Evolutionary conservation across 2,329 filamentous ascomycete genomes (phyloP).

Genomic region (Cladophialophora bantiana): DNA sequence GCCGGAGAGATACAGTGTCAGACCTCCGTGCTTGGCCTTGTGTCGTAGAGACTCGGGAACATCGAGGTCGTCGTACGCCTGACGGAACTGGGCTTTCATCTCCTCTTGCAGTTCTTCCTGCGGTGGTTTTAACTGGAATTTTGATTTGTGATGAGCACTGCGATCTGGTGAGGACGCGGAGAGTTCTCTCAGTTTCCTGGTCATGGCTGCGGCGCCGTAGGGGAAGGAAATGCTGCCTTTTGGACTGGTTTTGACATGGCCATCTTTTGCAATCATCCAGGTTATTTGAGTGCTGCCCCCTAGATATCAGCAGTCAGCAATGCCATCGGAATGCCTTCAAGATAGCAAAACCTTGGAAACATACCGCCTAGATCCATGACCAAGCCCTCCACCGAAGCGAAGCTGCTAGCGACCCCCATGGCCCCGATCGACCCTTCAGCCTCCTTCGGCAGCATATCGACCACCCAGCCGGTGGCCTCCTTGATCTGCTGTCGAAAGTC

Average conservation of each 20-base stretch:
- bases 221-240: slow-evolving; percentile 70
- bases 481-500: slow-evolving; percentile 74
- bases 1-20: slow-evolving; percentile 84
- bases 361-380: slow-evolving; percentile 79
- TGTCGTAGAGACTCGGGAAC: slow-evolving; percentile 62
- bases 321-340: neutral
- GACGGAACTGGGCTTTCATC: slow-evolving; percentile 65
- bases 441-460: slow-evolving; percentile 76
- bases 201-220: slow-evolving; percentile 73
- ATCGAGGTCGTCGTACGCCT: slow-evolving; percentile 64
- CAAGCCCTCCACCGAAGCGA: slow-evolving; percentile 73
- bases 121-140: slow-evolving; percentile 45
- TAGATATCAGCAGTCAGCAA: slow-evolving; percentile 11
- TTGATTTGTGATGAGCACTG: slow-evolving; percentile 33
- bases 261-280: slow-evolving; percentile 65
- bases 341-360: slow-evolving; percentile 11
- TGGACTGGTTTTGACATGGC: slow-evolving; percentile 59
- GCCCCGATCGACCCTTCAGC: slow-evolving; percentile 85
- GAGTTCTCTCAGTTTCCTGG: slow-evolving; percentile 59
- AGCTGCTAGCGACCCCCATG: slow-evolving; percentile 79
- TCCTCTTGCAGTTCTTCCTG: slow-evolving; percentile 42
- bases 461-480: slow-evolving; percentile 68
- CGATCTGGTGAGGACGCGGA: neutral
- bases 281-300: slow-evolving; percentile 65
- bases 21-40: slow-evolving; percentile 55